phyloP scores from a whole-genome alignment of 192 early-diverging fungal species.

The Linnemannia zychae region DNA sequence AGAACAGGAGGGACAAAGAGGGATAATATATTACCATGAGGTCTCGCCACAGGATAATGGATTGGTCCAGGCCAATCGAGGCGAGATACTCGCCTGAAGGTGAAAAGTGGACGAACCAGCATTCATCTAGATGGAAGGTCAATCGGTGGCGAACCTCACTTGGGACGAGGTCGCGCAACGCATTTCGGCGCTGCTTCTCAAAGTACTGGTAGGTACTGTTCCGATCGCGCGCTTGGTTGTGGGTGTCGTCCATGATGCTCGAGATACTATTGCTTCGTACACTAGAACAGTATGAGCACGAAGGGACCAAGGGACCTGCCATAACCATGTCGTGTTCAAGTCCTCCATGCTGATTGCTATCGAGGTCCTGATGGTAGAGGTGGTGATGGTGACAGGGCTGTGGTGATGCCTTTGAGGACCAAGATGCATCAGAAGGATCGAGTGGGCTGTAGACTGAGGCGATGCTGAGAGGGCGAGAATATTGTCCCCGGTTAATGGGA shows the following conservation, averaged over 20 bases:
- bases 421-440: neutral
- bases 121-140: slow-evolving; percentile 39
- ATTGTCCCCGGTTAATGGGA: slow-evolving; percentile 1
- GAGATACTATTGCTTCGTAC: slow-evolving; percentile 14
- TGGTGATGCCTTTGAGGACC: slow-evolving; percentile 4
- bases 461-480: slow-evolving; percentile 24
- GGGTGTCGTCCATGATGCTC: neutral
- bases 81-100: slow-evolving; percentile 41
- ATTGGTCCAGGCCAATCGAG: slow-evolving; percentile 28
- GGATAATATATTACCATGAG: slow-evolving; percentile 17
- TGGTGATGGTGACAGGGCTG: neutral
- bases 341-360: neutral
- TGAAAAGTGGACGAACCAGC: slow-evolving; percentile 48
- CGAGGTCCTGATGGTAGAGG: neutral
- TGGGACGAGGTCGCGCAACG: slow-evolving; percentile 20
- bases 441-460: slow-evolving; percentile 22
- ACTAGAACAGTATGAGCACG: slow-evolving; percentile 33
- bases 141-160: slow-evolving; percentile 25
- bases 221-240: neutral
- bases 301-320: slow-evolving; percentile 1
- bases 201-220: neutral
- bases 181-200: slow-evolving; percentile 7
- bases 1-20: neutral
- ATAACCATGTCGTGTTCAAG: neutral
- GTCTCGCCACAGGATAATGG: slow-evolving; percentile 27